Percentiles rank a stretch among this genome's conserved stretches.
Evolutionary conservation across 1,139 yeast genomes (phyloP).

Genomic region (Scheffersomyces illinoinensis): DNA sequence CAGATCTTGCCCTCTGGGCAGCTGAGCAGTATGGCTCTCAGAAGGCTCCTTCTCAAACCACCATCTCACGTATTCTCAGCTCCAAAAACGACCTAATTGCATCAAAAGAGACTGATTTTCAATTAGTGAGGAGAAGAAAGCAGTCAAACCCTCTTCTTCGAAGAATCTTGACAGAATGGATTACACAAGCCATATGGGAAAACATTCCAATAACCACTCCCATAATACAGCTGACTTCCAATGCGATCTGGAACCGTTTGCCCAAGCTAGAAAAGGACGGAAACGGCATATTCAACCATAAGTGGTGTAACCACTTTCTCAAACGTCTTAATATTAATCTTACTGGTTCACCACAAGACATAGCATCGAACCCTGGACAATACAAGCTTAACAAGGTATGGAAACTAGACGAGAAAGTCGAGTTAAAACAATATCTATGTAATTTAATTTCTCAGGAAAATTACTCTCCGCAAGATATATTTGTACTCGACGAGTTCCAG

Average conservation of each 20-base stretch:
- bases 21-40: constrained; percentile 50
- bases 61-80: constrained; percentile 61
- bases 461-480: constrained; percentile 54
- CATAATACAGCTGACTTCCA: constrained; percentile 63
- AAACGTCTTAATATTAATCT: constrained; percentile 55
- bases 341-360: constrained; percentile 46
- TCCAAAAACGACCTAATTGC: constrained; percentile 60
- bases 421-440: constrained; percentile 35
- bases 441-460: constrained; percentile 31
- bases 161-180: constrained; percentile 65
- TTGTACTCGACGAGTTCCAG: constrained; percentile 63
- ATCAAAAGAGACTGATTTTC: constrained; percentile 58
- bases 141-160: constrained; percentile 58
- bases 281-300: constrained; percentile 61
- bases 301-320: constrained; percentile 64
- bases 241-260: constrained; percentile 61
- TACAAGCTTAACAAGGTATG: constrained; percentile 56
- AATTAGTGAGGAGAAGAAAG: constrained; percentile 54
- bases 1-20: constrained; percentile 69
- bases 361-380: constrained; percentile 29
- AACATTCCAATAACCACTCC: constrained; percentile 66
- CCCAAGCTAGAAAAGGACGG: constrained; percentile 60
- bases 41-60: constrained; percentile 66
- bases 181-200: constrained; percentile 68
- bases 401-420: constrained; percentile 59